Base-by-base conservation (phyloP, 2,329 filamentous ascomycete species). In the Clathrospora elynae region DNA sequence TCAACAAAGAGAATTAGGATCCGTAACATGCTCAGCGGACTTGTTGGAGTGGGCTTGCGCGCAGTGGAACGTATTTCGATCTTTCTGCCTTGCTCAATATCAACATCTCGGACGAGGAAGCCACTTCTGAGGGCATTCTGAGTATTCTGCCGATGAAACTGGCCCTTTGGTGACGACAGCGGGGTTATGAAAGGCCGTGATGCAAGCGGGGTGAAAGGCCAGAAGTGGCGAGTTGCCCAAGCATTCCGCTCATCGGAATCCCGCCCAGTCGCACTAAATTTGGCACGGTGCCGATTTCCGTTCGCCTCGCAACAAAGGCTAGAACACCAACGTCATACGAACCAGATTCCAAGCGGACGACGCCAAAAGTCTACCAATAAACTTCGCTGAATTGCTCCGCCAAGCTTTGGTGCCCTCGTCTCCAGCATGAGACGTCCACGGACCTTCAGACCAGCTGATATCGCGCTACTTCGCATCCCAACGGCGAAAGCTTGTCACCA, bases 401-500 rank as follows among this genome's bases (percentile, higher is more conserved):
- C 56, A 53, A 60, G 58, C 14, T 16, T n/a, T 36, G 19, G 36
- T 35, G 49, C 28, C 44, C 29, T 43, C 42, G 17, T 16, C 37
- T 49, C 35, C 34, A 42, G 37, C 38, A 42, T 33, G 41, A 45
- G 48, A 46, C 44, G 33, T 35, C 24, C 38, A 38, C 45, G 12
- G 35, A 30, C 7, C 31, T 30, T 31, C 26, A 12, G 46, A 34
- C 26, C 43, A 35, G 39, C 45, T 42, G 35, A 46, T 35, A 31
- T 35, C 40, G 51, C 42, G 45, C 51, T 44, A 46, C 44, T 46
- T 17, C 32, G 32, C 42, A 47, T 31, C 36, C 48, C 45, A 51
- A 60, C 52, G 57, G 53, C 37, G 50, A 61, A 60, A n/a, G 57
- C 57, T 61, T 62, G 49, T 49, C 30, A 34, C 32, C 52, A 51